Percentiles rank a stretch among this genome's conserved stretches.
Conservation (phyloP, 352 stramenopile species). For the Phytopythium aichiense region DNA sequence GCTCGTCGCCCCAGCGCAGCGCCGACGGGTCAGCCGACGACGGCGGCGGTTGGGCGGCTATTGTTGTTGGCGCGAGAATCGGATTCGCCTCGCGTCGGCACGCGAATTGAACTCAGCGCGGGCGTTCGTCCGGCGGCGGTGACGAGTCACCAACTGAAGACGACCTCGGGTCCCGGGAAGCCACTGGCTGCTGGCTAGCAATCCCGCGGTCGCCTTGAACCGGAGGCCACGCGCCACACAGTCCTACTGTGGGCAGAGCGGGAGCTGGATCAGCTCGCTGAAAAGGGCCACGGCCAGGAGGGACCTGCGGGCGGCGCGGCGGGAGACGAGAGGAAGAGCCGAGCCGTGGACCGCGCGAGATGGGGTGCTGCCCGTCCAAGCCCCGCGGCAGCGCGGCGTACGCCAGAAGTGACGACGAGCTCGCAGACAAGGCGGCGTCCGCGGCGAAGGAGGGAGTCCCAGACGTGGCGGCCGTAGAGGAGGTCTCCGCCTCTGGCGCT, state of each 20-base stretch:
- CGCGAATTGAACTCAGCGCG: too few species aligned
- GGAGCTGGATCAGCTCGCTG: background rate
- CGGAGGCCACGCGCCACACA: background rate
- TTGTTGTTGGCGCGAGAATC: background rate
- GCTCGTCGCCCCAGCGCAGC: background rate
- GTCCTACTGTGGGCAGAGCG: background rate
- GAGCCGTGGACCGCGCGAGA: conserved; percentile 13
- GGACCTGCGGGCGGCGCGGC: background rate
- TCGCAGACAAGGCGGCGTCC: background rate
- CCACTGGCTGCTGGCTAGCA: background rate
- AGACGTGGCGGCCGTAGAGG: background rate
- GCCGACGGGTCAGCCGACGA: too few species aligned
- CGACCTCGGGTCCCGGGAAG: too few species aligned
- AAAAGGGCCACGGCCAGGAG: background rate
- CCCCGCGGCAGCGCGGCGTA: background rate
- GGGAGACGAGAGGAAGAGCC: background rate
- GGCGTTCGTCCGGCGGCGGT: background rate
- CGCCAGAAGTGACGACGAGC: background rate
- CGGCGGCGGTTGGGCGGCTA: background rate
- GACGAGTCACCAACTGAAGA: too few species aligned
- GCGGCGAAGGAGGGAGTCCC: background rate
- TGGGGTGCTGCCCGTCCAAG: conserved; percentile 71
- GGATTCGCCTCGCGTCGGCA: background rate
- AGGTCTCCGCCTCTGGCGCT: background rate
- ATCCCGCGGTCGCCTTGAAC: background rate